Evolutionary conservation across 805 yeast genomes (phyloP).

Genomic region (Lachancea thermotolerans): DNA sequence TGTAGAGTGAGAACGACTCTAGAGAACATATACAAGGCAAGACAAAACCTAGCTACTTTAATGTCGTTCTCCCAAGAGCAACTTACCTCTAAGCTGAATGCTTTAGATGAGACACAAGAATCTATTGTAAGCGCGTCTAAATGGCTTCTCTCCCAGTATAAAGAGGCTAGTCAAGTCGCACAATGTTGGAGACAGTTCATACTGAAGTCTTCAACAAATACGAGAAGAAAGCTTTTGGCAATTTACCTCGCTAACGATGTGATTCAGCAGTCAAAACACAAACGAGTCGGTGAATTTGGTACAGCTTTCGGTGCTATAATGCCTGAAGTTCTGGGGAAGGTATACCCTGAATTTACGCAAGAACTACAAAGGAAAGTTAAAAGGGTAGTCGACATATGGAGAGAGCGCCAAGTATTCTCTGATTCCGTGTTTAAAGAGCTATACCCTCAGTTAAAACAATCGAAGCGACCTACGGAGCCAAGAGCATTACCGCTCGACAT

Average conservation of each 20-base stretch:
- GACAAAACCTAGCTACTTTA: neutral
- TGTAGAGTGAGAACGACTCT: neutral
- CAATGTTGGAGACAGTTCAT: conserved; percentile 25
- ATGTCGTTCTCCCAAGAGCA: conserved; percentile 29
- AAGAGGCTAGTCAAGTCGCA: conserved; percentile 23
- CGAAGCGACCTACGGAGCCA: conserved; percentile 3
- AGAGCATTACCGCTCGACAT: conserved; percentile 12
- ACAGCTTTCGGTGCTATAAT: conserved; percentile 22
- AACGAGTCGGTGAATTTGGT: conserved; percentile 27
- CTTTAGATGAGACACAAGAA: conserved; percentile 31
- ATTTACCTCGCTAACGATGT: conserved; percentile 30
- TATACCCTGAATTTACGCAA: conserved; percentile 32
- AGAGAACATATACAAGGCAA: neutral
- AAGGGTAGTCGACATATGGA: conserved; percentile 62
- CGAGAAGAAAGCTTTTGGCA: conserved; percentile 26
- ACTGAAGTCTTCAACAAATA: conserved; percentile 19
- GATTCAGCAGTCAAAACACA: conserved; percentile 29
- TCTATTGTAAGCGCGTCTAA: conserved; percentile 29
- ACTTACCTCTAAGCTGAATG: conserved; percentile 20
- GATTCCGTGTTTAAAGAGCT: conserved; percentile 29
- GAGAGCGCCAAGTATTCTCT: conserved; percentile 48
- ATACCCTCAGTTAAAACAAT: conserved; percentile 18
- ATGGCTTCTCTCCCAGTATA: conserved; percentile 27
- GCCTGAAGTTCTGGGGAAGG: conserved; percentile 31
- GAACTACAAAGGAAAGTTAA: conserved; percentile 47